A percentile compares a stretch with the other conserved stretches of the same genome.
phyloP scores from a whole-genome alignment of 2,329 filamentous ascomycete species.

The Alternaria atra region DNA sequence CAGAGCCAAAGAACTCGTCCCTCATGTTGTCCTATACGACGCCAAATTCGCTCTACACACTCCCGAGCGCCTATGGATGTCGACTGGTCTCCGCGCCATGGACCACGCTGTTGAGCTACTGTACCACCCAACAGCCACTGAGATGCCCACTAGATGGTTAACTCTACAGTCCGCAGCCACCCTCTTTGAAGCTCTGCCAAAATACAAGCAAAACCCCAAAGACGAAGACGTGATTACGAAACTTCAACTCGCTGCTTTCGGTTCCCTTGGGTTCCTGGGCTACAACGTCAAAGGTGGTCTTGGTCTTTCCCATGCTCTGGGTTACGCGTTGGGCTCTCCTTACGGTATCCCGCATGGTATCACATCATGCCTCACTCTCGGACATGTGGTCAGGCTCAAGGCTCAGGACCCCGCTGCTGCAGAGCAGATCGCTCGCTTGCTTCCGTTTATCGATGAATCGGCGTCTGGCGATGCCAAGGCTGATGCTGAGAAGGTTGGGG shows the following conservation, averaged over 20 bases:
- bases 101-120: conserved; percentile 65
- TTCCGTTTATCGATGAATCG: conserved; percentile 55
- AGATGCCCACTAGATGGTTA: conserved; percentile 61
- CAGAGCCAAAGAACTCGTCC: conserved; percentile 53
- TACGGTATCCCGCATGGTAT: conserved; percentile 66
- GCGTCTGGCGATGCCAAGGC: conserved; percentile 52
- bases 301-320: conserved; percentile 58
- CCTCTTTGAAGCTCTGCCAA: conserved; percentile 59
- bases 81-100: conserved; percentile 63
- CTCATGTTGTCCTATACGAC: conserved; percentile 64
- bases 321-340: conserved; percentile 64
- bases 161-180: conserved; percentile 56
- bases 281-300: conserved; percentile 61
- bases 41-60: conserved; percentile 61
- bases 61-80: conserved; percentile 59
- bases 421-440: conserved; percentile 55
- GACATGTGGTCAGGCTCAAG: conserved; percentile 64
- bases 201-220: conserved; percentile 57
- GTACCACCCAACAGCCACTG: conserved; percentile 62
- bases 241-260: conserved; percentile 63
- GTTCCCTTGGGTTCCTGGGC: conserved; percentile 60
- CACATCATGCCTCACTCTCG: conserved; percentile 64
- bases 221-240: conserved; percentile 61
- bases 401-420: conserved; percentile 56
- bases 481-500: conserved; percentile 57